Evolutionary conservation across 2,329 filamentous ascomycete genomes (phyloP).

Genomic region (Westerdykella aurantiaca): DNA sequence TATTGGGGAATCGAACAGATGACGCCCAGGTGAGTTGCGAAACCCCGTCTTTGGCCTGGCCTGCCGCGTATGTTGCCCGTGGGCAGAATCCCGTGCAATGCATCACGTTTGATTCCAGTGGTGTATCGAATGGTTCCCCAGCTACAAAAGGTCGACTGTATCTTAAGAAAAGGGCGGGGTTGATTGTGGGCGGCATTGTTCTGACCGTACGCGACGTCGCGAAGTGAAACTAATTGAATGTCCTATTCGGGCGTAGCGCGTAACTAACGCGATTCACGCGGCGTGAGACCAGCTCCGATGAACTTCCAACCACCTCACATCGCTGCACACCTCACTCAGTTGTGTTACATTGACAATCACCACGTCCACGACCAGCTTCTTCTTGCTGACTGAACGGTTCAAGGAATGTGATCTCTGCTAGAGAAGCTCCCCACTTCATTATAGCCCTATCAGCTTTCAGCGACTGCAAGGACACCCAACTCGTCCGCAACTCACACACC

Average conservation of each 20-base stretch:
- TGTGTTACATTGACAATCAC: not conserved
- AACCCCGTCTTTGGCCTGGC: no score
- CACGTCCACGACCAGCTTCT: not conserved
- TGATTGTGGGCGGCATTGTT: no score
- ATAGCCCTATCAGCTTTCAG: not conserved
- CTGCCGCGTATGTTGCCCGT: no score
- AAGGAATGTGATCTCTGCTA: not conserved
- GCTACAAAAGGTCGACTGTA: no score
- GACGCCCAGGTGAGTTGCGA: no score
- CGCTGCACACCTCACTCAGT: not conserved
- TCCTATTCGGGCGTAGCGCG: not conserved
- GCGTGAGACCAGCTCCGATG: not conserved
- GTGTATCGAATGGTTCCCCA: no score
- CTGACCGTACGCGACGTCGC: not conserved
- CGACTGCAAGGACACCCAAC: not conserved
- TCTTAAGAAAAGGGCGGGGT: no score
- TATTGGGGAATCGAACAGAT: no score
- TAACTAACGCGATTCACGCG: not conserved
- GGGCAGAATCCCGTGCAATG: no score
- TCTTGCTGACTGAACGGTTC: not conserved
- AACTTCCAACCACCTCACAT: constrained; percentile 1
- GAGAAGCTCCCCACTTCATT: not conserved
- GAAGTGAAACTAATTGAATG: not conserved
- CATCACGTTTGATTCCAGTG: no score
- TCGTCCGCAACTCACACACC: no score